Evolutionary conservation across 306 rosid species (phyloP).

Genomic region (Dicorynia guianensis): DNA sequence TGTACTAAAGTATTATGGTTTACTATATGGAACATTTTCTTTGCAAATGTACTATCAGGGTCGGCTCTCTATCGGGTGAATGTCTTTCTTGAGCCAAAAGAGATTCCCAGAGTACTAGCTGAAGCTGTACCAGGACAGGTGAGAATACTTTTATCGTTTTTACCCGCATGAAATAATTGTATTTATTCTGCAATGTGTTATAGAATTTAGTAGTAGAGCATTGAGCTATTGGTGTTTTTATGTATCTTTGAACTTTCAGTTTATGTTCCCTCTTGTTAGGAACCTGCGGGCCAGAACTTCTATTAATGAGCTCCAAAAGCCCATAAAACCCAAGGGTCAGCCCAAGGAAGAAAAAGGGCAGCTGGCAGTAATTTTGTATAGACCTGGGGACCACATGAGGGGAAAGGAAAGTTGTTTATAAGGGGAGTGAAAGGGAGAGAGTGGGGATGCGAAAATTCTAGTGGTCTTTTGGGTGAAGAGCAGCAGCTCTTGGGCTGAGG

Average conservation of each 20-base stretch:
- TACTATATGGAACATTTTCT: constrained; percentile 89
- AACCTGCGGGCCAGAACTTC: too few relatives aligned
- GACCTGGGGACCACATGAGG: too few relatives aligned
- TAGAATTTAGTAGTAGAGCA: neutral
- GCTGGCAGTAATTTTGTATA: too few relatives aligned
- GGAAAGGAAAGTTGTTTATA: too few relatives aligned
- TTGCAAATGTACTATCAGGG: constrained; percentile 88
- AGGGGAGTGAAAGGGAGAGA: too few relatives aligned
- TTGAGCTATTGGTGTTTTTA: neutral
- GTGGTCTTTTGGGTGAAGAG: too few relatives aligned
- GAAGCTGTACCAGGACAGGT: constrained; percentile 92
- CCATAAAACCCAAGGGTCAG: too few relatives aligned
- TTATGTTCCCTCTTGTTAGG: neutral
- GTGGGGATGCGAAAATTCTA: too few relatives aligned
- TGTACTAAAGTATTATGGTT: constrained; percentile 76
- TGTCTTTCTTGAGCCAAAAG: constrained; percentile 77
- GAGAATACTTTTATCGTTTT: constrained; percentile 39
- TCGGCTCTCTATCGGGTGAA: constrained; percentile 68
- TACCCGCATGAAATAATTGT: neutral
- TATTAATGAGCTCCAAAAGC: too few relatives aligned
- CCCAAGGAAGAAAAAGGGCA: too few relatives aligned
- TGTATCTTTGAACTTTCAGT: neutral
- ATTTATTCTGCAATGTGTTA: neutral
- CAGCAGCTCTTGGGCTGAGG: too few relatives aligned
- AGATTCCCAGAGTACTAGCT: constrained; percentile 73